phyloP scores from a whole-genome alignment of 202 grass and related monocot species.

The Digitaria exilis region DNA sequence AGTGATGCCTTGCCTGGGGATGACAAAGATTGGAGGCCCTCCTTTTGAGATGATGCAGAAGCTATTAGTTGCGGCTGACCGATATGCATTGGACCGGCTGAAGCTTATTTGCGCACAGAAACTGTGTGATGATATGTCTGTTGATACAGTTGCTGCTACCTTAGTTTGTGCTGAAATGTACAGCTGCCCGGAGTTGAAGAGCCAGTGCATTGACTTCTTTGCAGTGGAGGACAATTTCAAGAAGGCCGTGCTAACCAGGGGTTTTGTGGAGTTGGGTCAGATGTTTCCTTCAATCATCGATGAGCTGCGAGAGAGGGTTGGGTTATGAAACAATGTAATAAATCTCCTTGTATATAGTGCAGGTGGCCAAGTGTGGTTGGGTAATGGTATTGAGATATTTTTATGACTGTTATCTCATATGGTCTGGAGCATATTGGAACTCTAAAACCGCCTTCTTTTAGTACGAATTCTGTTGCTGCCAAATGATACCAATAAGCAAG shows the following conservation, averaged over 20 bases:
- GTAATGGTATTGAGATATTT: neutral
- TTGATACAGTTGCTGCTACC: neutral
- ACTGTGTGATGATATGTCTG: neutral
- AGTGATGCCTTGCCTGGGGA: neutral
- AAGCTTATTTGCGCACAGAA: neutral
- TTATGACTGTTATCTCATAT: too few relatives aligned
- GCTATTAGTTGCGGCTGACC: neutral
- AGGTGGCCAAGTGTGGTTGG: neutral
- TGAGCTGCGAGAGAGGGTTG: neutral
- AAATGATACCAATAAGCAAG: too few relatives aligned
- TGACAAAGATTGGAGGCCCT: neutral
- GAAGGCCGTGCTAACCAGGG: neutral
- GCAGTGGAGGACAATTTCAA: neutral
- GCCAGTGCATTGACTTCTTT: constrained; percentile 9
- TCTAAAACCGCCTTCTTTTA: too few relatives aligned
- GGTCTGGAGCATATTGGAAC: too few relatives aligned
- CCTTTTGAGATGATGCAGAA: constrained; percentile 5
- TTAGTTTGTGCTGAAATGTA: neutral
- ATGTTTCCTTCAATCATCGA: neutral
- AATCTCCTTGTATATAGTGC: neutral
- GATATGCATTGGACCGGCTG: constrained; percentile 41
- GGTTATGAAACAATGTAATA: neutral
- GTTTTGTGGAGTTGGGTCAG: neutral
- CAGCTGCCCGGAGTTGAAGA: constrained; percentile 18
- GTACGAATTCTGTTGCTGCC: too few relatives aligned